Evolutionary conservation across 306 rosid genomes (phyloP), one percentile per base, ranked within the genome.

Genomic region (Dryas alaskensis): DNA sequence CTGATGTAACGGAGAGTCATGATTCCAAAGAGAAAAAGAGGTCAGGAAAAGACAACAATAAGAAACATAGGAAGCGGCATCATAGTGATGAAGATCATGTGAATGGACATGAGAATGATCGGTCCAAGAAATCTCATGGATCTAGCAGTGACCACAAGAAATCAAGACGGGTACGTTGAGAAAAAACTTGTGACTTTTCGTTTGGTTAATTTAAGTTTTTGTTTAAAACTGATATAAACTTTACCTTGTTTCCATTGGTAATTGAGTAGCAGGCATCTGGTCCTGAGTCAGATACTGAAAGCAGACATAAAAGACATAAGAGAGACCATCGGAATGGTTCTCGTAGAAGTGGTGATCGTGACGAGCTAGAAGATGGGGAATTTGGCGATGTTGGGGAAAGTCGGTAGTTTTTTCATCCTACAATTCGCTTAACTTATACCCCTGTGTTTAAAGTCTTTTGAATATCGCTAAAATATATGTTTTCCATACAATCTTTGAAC

Each of bases 281-380:
- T 77, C 88, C 80, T 46, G 97, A 89, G 60, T 91, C 96, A 2
- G 96, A 91, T 80, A 67, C 79, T n/a, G 97, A 91, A 79, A 79
- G 88, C 79, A 84, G 91, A 69, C 96, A 85, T 62, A 89, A 83
- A 74, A 79, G 93, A 79, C 96, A 89, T 84, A 91, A 74, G 87
- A 89, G 86, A 80, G 93, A 87, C 60, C 93, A 89, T 72, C 86
- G 89, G 37, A 72, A 78, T n/a, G 86, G 90, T 68, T 84, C 90
- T 73, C 88, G 77, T 19, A 90, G 89, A 76, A 85, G 78, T 77
- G 89, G 83, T 63, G 95, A 81, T 54, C 80, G 80, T 11, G 92
- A 78, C 70, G 92, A 81, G 67, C 87, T 86, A 76, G 97, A 89
- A 80, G 98, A 89, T 17, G 98, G 89, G 62, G 97, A 93, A 78